Conservation (phyloP, 805 yeast species). For the Starmerella potacharoeniae region DNA sequence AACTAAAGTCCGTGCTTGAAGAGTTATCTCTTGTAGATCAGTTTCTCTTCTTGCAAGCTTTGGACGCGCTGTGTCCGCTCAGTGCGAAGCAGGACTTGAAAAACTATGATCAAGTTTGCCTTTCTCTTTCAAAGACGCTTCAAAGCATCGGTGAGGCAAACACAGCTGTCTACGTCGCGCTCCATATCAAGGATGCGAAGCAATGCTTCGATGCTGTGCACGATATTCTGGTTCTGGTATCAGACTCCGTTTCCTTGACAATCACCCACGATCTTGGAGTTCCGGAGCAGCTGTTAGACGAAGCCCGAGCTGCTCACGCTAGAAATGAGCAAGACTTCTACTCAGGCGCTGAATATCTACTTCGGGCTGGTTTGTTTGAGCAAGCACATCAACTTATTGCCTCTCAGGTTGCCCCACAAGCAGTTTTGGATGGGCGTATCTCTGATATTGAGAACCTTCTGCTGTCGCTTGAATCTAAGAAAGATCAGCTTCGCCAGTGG, state of each 20-base stretch:
- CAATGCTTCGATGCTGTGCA: constrained; percentile 26
- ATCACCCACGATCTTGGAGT: constrained; percentile 27
- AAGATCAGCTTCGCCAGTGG: constrained; percentile 24
- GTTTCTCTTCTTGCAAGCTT: constrained; percentile 20
- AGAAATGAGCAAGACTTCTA: constrained; percentile 41
- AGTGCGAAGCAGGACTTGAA: constrained; percentile 1
- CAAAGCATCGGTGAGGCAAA: constrained; percentile 38
- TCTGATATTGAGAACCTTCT: constrained; percentile 22
- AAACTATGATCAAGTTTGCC: constrained; percentile 13
- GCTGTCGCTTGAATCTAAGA: constrained; percentile 18
- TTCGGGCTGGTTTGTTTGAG: constrained; percentile 47
- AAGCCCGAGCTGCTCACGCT: constrained; percentile 50
- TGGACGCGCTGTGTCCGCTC: constrained; percentile 1
- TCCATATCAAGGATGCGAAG: constrained; percentile 43
- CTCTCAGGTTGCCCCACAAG: constrained; percentile 56
- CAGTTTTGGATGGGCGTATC: constrained; percentile 42
- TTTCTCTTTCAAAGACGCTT: constrained; percentile 9
- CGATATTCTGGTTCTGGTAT: neutral
- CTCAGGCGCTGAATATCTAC: constrained; percentile 48
- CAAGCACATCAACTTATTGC: constrained; percentile 55
- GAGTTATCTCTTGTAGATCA: constrained; percentile 13
- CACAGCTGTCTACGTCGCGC: constrained; percentile 52
- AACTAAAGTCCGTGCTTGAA: constrained; percentile 10
- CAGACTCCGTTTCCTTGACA: constrained; percentile 23
- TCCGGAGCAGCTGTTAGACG: constrained; percentile 34